phyloP scores from a whole-genome alignment of 208 protist species.

The Leishmania turanica region DNA sequence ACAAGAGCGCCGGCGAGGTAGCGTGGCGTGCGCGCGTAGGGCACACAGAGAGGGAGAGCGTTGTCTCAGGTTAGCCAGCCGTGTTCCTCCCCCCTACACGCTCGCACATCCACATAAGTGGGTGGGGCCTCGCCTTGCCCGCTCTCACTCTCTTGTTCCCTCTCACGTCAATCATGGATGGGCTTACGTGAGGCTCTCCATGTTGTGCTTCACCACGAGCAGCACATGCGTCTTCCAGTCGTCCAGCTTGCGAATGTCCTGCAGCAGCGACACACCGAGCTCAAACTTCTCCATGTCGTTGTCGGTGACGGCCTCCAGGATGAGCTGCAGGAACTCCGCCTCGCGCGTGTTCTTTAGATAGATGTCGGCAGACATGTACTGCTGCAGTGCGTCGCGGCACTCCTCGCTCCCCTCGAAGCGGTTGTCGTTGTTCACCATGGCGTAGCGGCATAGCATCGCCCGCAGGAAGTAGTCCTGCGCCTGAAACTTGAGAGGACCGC shows the following conservation, averaged over 20 bases:
- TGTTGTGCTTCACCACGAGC: constrained; percentile 84
- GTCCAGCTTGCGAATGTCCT: constrained; percentile 78
- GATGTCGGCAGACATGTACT: constrained; percentile 64
- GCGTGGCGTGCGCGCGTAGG: background rate
- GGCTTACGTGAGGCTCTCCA: constrained; percentile 70
- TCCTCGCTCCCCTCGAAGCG: constrained; percentile 68
- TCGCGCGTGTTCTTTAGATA: constrained; percentile 86
- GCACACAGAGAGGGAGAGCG: background rate
- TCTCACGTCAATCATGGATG: background rate
- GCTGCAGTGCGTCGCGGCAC: constrained; percentile 65
- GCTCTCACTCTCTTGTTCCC: background rate
- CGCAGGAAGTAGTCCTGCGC: constrained; percentile 89
- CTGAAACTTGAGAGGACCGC: constrained; percentile 79
- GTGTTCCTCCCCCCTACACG: background rate
- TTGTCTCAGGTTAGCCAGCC: background rate
- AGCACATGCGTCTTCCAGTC: constrained; percentile 89
- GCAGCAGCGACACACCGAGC: constrained; percentile 67
- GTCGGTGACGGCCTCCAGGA: constrained; percentile 71
- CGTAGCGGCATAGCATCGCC: constrained; percentile 83
- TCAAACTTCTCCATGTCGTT: constrained; percentile 84
- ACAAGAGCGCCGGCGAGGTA: background rate
- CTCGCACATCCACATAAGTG: background rate
- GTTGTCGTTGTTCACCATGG: constrained; percentile 77
- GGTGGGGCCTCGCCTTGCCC: background rate
- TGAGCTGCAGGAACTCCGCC: constrained; percentile 66